Evolutionary conservation across 202 grass and related monocot genomes (phyloP), one percentile per base, ranked within the genome.

Genomic region (Zoysia matrella): DNA sequence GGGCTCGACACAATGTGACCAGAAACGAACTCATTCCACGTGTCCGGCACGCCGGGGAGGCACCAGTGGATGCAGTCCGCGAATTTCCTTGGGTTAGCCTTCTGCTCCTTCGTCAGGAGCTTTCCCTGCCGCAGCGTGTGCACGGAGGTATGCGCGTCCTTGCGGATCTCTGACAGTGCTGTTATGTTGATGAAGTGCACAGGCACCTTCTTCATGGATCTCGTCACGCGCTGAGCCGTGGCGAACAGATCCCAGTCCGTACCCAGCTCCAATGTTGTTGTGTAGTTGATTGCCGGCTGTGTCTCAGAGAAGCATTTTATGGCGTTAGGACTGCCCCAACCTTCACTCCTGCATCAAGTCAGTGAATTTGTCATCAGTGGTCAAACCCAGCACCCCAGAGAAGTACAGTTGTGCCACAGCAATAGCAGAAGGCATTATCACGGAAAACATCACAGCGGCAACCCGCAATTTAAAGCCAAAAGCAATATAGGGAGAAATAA

Each of bases 21-120:
- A 12, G 90, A 94, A 52, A 99, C 74, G 10, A 99, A 90, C 56
- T 94, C 91, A 7, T 99, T 99, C 96, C 96, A 99, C 36, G 88
- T 87, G 74, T 99, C 93, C 0, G 96, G 93, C 74, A 99, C 57
- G 7, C 96, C 96, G 0, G 96, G 96, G 5, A 99, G 89, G 78
- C 96, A 99, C 96, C 96, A 99, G 69, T 99, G 96, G 77, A 99
- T 99, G 84, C 96, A 99, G 65, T 99, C 96, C 2, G 96, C 93
- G 36, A 91, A 99, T 73, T 77, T 92, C 13, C 93, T 84, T 16
- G 92, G 92, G 73, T 95, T 79, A 0, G 87, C 82, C 77, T 91
- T 82, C 80, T 96, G 93, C 83, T 99, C 89, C 47, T 76, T 55
- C 1, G 93, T 92, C 52, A 99, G 82, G 9, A 99, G 91, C 85